These are phyloP conservation scores for Xylaria sp. DNA, from an alignment of 2,329 filamentous ascomycete species.

Conservation along the genomic window DNA sequence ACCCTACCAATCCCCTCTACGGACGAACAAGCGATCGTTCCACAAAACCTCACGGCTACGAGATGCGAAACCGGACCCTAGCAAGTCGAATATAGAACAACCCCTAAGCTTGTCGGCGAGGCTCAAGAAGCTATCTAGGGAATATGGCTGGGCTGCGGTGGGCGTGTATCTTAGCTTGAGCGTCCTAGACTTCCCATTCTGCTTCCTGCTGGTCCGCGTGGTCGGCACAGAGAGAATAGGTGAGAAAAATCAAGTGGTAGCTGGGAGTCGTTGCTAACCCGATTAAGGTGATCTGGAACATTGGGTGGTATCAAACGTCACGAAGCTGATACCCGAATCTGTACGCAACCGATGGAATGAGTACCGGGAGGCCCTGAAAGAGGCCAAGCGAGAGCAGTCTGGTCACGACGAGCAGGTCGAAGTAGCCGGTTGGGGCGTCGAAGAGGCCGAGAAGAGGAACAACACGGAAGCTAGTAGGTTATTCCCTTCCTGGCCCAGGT, in stretches of 20 bases:
- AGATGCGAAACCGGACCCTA: slow-evolving; percentile 42
- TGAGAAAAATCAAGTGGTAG: slow-evolving; percentile 52
- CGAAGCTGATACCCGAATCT: slow-evolving; percentile 68
- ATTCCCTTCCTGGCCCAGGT: slow-evolving; percentile 3
- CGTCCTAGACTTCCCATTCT: slow-evolving; percentile 92
- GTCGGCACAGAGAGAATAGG: slow-evolving; percentile 90
- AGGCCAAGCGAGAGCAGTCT: slow-evolving; percentile 56
- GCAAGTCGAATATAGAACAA: slow-evolving; percentile 36
- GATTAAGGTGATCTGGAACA: slow-evolving; percentile 71
- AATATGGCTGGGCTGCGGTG: slow-evolving; percentile 94
- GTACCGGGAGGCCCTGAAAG: slow-evolving; percentile 61
- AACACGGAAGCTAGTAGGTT: slow-evolving; percentile 79
- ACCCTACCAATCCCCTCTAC: slow-evolving; percentile 33
- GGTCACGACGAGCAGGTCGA: slow-evolving; percentile 61
- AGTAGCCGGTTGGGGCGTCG: slow-evolving; percentile 69
- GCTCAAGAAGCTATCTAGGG: slow-evolving; percentile 84
- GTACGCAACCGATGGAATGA: slow-evolving; percentile 65
- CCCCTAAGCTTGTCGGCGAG: slow-evolving; percentile 70
- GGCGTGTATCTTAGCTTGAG: slow-evolving; percentile 90
- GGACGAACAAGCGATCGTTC: slow-evolving; percentile 43
- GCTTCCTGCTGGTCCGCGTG: slow-evolving; percentile 85
- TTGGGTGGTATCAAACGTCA: slow-evolving; percentile 69
- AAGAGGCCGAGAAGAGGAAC: slow-evolving; percentile 70
- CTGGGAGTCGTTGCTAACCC: slow-evolving; percentile 29
- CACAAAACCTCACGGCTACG: slow-evolving; percentile 45